These are phyloP conservation scores for Lepidopterella palustris DNA, from an alignment of 495 filamentous ascomycete species.

Conservation along the genomic window DNA sequence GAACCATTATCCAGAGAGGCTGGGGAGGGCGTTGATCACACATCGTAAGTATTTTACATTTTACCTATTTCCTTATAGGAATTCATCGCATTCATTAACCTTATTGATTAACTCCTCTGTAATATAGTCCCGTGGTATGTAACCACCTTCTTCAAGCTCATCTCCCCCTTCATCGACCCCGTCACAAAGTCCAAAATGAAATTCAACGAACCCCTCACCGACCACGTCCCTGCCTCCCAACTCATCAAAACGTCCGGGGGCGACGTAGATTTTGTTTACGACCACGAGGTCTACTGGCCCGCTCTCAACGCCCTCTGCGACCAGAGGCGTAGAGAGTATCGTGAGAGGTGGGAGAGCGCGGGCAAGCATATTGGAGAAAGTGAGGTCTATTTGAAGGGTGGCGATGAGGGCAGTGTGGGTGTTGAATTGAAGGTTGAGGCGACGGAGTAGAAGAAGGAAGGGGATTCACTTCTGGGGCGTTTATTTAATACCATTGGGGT, in stretches of 20 bases:
- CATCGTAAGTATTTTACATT: constrained; percentile 54
- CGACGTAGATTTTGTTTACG: constrained; percentile 73
- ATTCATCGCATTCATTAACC: too few species aligned
- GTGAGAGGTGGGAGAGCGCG: constrained; percentile 65
- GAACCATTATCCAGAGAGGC: constrained; percentile 85
- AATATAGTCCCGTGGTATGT: constrained; percentile 78
- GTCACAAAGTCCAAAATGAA: constrained; percentile 84
- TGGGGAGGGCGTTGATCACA: constrained; percentile 82
- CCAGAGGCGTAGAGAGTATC: constrained; percentile 51
- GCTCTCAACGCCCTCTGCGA: constrained; percentile 62
- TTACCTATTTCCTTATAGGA: not conserved
- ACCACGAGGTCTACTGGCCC: constrained; percentile 85
- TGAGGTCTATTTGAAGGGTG: constrained; percentile 73
- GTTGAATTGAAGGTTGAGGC: constrained; percentile 6
- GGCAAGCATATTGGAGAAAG: constrained; percentile 77
- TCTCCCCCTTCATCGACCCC: constrained; percentile 94
- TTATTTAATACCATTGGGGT: too few species aligned
- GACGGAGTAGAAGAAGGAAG: not conserved
- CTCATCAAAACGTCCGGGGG: constrained; percentile 66
- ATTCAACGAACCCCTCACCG: constrained; percentile 80
- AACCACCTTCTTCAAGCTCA: constrained; percentile 85
- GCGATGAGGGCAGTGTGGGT: constrained; percentile 39
- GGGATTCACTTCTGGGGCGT: too few species aligned
- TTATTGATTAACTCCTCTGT: not conserved
- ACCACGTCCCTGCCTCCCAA: constrained; percentile 70